Evolutionary conservation across 805 yeast genomes (phyloP), one percentile per base, ranked within the genome.

Genomic region (Yamadazyma insecticola): DNA sequence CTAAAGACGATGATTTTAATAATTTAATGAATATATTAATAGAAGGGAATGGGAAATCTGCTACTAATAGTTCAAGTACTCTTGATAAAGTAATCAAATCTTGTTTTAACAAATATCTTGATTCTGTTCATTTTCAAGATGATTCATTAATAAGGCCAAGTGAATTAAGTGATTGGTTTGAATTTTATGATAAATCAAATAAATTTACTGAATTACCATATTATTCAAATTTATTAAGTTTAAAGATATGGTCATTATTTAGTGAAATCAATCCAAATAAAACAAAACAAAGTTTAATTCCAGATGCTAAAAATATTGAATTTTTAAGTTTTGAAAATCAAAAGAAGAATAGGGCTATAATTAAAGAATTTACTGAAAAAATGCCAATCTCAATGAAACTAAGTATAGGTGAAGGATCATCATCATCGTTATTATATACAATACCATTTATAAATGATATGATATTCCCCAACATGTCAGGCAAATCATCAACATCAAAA

Each of bases 131-230:
- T 47, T 66, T 43, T 21, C 67, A 80, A 25, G 95, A 85, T 42
- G 79, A 74, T 33, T 63, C 76, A 28, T 55, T 85, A 16, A 42
- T 43, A 6, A 80, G 79, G 41, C 82, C 94, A 0, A 54, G 72
- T 10, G 60, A 54, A 16, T 59, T 87, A 6, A 72, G 83, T 24
- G 92, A 85, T 40, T 89, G 95, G 95, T 50, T 84, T 17, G 71
- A 57, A 42, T 84, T 82, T 50, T 73, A 78, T 40, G 97, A 89
- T 50, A 28, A 57, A n/a, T 53, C 47, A 3, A 33, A 55, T 22
- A 7, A 22, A 5, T 6, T 15, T 11, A 40, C 39, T 1, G 67
- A 65, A 36, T 66, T 67, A 3, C 57, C 67, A 16, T 60, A 72
- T 14, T 88, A 85, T 46, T 63, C 71, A 4, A 57, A 79, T 0